Base-by-base conservation (phyloP, 2,329 filamentous ascomycete species). In the Fonsecaea pedrosoi region DNA sequence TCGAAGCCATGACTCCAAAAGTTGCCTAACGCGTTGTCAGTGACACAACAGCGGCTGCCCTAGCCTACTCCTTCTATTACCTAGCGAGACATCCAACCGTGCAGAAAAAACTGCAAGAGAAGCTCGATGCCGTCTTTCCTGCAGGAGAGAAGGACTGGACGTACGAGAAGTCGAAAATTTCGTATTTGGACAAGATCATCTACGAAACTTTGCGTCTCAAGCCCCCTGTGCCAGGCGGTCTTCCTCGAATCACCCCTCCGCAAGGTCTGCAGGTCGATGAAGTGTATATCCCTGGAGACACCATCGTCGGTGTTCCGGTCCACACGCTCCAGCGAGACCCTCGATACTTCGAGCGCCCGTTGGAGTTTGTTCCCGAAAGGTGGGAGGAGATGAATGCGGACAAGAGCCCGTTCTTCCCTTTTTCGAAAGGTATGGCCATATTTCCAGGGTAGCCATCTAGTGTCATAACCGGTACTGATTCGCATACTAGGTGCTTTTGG, bases 201-300 rank as follows among this genome's bases (percentile, higher is more conserved):
- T 21, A 34, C 6, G 54, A 55, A 55, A 18, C 54, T 13, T 38
- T 55, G 54, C 30, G 54, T 8, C 54, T 55, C 30, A 35, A 55
- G 15, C 54, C 54, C 9, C 54, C 30, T 21, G 54, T 55, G 30
- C 54, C 54, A 35, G 54, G 54, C 9, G 54, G 54, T 35, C 54
- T 35, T n/a, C 54, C 54, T 55, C 54, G 54, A 55, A 55, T 50
- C 21, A 50, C 45, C 2, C 45, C 45, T 30, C 45, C 45, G 45
- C 45, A 50, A 50, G 21, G 45, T 18, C 45, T 50, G 18, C 45
- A 50, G 45, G 12, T 50, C 13, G 45, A 50, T 8, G 45, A 50
- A 25, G 21, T 50, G 9, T 50, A 50, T 25, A 50, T 50, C 12
- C 45, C 45, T 21, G 45, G 45, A 50, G 45, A 50, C 45, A 50